A percentile compares a stretch with the other conserved stretches of the same genome.
Evolutionary conservation across 805 yeast genomes (phyloP).

Genomic region (Myxozyma geophila): DNA sequence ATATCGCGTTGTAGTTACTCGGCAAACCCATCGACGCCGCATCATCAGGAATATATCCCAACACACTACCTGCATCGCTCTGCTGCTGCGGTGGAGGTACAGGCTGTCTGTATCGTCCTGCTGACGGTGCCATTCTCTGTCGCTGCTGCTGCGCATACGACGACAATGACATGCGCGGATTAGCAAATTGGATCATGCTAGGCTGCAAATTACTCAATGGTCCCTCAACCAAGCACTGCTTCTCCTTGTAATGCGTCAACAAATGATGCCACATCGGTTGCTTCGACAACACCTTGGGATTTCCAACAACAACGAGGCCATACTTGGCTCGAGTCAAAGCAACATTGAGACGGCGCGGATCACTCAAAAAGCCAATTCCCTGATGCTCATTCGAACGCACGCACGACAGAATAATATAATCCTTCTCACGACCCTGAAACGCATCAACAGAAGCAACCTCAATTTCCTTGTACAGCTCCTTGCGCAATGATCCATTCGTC

Average conservation of each 20-base stretch:
- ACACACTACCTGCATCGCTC: conserved; percentile 48
- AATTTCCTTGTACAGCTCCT: conserved; percentile 66
- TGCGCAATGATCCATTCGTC: conserved; percentile 68
- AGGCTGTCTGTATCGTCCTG: no score
- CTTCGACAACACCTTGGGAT: conserved; percentile 73
- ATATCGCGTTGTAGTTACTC: conserved; percentile 30
- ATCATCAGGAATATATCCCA: conserved; percentile 47
- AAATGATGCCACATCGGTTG: conserved; percentile 79
- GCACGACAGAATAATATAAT: conserved; percentile 74
- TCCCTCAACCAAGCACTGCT: conserved; percentile 90
- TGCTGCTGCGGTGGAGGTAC: no score
- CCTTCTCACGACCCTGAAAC: conserved; percentile 90
- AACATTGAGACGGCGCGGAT: conserved; percentile 84
- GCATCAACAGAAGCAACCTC: conserved; percentile 97
- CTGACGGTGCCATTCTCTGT: neutral
- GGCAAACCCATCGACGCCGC: conserved; percentile 16
- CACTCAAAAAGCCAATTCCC: conserved; percentile 80
- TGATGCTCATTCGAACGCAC: conserved; percentile 79
- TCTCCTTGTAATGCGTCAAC: conserved; percentile 76
- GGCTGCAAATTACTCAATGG: conserved; percentile 77
- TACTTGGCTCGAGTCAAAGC: conserved; percentile 87
- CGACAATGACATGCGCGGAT: conserved; percentile 32
- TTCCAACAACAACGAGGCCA: conserved; percentile 81
- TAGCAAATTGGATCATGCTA: conserved; percentile 58
- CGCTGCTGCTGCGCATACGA: conserved; percentile 15